Evolutionary conservation across 139 green algal genomes (phyloP).

Genomic region (Chlorella sp.): DNA sequence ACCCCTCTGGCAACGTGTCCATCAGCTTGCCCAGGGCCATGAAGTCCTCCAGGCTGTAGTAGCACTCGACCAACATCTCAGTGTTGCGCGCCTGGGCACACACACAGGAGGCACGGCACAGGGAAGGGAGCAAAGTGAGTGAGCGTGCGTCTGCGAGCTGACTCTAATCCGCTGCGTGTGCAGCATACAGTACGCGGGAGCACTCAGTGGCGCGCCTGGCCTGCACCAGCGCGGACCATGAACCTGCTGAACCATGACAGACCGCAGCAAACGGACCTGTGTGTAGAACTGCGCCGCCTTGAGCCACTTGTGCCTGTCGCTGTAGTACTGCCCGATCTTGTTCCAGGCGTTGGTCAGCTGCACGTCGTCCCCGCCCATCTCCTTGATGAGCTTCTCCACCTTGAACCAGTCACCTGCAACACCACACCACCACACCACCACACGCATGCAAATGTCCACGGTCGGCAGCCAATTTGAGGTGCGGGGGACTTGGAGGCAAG

Average conservation of each 20-base stretch:
- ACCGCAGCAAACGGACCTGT: too few species aligned
- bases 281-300: constrained; percentile 74
- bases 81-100: constrained; percentile 72
- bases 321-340: constrained; percentile 77
- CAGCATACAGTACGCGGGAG: too few species aligned
- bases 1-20: constrained; percentile 55
- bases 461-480: too few species aligned
- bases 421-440: constrained; percentile 27
- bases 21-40: constrained; percentile 53
- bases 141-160: too few species aligned
- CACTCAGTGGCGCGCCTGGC: too few species aligned
- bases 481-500: too few species aligned
- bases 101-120: too few species aligned
- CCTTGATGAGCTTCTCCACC: constrained; percentile 23
- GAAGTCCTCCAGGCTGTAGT: constrained; percentile 73
- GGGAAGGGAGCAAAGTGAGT: too few species aligned
- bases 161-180: too few species aligned
- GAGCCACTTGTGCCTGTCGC: constrained; percentile 61
- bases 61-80: constrained; percentile 62
- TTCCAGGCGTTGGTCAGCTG: constrained; percentile 56
- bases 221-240: too few species aligned
- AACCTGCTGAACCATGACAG: too few species aligned
- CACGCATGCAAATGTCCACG: constrained; percentile 62
- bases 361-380: constrained; percentile 48
- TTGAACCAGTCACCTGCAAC: constrained; percentile 64